Base-by-base conservation (phyloP, 73 alveolate species). In the Paramecium octaurelia region DNA sequence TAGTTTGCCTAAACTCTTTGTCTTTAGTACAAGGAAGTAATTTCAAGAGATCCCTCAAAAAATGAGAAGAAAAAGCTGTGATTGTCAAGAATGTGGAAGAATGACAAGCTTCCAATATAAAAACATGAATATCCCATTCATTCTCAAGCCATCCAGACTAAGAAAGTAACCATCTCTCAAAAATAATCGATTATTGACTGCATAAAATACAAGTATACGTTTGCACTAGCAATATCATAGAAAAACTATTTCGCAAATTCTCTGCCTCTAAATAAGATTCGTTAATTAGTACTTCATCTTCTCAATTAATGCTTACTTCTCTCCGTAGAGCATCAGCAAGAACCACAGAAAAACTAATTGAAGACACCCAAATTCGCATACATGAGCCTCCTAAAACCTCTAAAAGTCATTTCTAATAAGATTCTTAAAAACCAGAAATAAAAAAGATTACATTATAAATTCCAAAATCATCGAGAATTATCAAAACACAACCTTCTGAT, bases 21-120 rank as follows among this genome's bases (percentile, higher is more conserved):
- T 34, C 23, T 64, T 12, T 27, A 64, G 18, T 18, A 7, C 69
- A n/a, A 23, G 20, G 6, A 54, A 54, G 1, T 16, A 54, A 54
- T 54, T 18, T 54, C 69, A 16, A 0, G 21, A 18, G 1, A 54
- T 54, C 1, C 12, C 69, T 18, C 14, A 54, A 18, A 54, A 54
- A 73, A 73, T 38, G 87, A 73, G 87, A 73, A 73, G 87, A 38
- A 73, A 73, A 38, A 73, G 87, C 14, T 73, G 87, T 73, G 36
- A 73, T 11, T 73, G 87, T 40, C 7, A 35, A 2, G 87, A 73
- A 73, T 73, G 54, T 36, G 87, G 87, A 34, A 1, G 23, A 16
- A 64, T 64, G 84, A 64, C 50, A 3, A 64, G 31, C 50, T 64
- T 64, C 31, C 84, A 64, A 34, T 64, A 31, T 64, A 27, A 48